Evolutionary conservation across 2,329 filamentous ascomycete species (phyloP).

Genomic region (Sphaerostilbella broomeana): DNA sequence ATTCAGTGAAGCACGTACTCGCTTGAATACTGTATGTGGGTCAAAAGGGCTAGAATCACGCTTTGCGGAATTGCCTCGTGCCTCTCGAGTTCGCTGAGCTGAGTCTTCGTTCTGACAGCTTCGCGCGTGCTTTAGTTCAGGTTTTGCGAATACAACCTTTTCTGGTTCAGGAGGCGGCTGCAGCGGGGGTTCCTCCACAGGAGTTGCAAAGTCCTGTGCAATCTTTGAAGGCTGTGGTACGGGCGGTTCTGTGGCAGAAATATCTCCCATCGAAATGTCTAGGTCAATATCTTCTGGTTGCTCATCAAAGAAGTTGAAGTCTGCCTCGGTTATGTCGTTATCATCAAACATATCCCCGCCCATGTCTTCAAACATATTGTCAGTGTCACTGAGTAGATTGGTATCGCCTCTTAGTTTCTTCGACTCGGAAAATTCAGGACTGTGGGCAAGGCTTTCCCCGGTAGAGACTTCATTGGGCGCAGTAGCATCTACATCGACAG

Average conservation of each 20-base stretch:
- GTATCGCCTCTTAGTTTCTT: slow-evolving; percentile 40
- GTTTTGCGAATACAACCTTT: slow-evolving; percentile 48
- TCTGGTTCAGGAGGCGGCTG: slow-evolving; percentile 18
- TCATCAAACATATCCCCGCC: slow-evolving; percentile 65
- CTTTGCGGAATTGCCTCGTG: slow-evolving; percentile 34
- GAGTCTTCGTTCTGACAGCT: slow-evolving; percentile 43
- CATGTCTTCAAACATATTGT: slow-evolving; percentile 62
- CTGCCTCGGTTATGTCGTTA: slow-evolving; percentile 71
- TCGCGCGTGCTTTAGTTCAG: slow-evolving; percentile 51
- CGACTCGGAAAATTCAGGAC: slow-evolving; percentile 30
- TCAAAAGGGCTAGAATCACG: slow-evolving; percentile 52
- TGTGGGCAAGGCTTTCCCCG: slow-evolving; percentile 20
- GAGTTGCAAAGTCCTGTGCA: slow-evolving; percentile 14
- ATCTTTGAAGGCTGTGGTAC: too few species aligned
- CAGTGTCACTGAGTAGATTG: slow-evolving; percentile 41
- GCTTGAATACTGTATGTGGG: slow-evolving; percentile 52
- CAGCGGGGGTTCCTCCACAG: slow-evolving; percentile 10
- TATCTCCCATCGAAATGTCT: slow-evolving; percentile 26
- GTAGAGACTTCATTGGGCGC: slow-evolving; percentile 18
- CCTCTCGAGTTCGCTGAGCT: slow-evolving; percentile 25
- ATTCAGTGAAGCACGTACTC: slow-evolving; percentile 43
- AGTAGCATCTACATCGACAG: slow-evolving; percentile 25
- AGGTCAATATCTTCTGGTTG: slow-evolving; percentile 38
- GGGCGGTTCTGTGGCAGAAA: slow-evolving; percentile 14
- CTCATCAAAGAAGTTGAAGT: slow-evolving; percentile 79